Conservation (phyloP, 2,329 filamentous ascomycete genomes). For the Penicillium capsulatum region DNA sequence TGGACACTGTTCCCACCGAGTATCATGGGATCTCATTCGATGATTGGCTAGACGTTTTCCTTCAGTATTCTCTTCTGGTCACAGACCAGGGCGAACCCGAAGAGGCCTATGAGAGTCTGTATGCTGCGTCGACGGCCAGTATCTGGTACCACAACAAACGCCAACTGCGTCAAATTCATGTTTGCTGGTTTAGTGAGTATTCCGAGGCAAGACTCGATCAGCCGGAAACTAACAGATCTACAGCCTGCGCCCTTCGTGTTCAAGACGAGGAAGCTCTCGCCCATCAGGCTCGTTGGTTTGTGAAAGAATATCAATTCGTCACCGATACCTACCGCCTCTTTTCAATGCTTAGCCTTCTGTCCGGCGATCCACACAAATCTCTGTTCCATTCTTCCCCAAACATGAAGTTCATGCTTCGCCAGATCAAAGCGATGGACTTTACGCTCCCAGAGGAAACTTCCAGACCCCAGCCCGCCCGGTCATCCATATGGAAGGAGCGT, state of each 20-base stretch:
- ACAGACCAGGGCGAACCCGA: slow-evolving; percentile 63
- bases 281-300: slow-evolving; percentile 73
- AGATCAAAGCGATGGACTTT: slow-evolving; percentile 85
- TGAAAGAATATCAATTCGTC: slow-evolving; percentile 73
- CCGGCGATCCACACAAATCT: slow-evolving; percentile 57
- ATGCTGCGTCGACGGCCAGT: slow-evolving; percentile 72
- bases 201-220: neutral
- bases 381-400: slow-evolving; percentile 74
- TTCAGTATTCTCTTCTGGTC: slow-evolving; percentile 76
- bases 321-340: slow-evolving; percentile 83
- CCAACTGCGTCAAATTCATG: slow-evolving; percentile 67
- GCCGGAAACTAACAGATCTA: neutral
- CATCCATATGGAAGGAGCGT: slow-evolving; percentile 43
- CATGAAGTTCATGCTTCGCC: slow-evolving; percentile 86
- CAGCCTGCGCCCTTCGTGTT: slow-evolving; percentile 75
- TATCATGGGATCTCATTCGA: slow-evolving; percentile 78
- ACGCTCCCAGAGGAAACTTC: slow-evolving; percentile 52
- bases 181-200: slow-evolving; percentile 67
- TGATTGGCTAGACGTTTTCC: slow-evolving; percentile 84
- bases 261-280: slow-evolving; percentile 73
- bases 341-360: slow-evolving; percentile 69
- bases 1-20: slow-evolving; percentile 45
- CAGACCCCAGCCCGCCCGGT: slow-evolving; percentile 32
- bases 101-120: slow-evolving; percentile 74
- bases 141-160: slow-evolving; percentile 71